Base-by-base conservation (phyloP, 2,329 filamentous ascomycete species). In the Boeremia exigua region DNA sequence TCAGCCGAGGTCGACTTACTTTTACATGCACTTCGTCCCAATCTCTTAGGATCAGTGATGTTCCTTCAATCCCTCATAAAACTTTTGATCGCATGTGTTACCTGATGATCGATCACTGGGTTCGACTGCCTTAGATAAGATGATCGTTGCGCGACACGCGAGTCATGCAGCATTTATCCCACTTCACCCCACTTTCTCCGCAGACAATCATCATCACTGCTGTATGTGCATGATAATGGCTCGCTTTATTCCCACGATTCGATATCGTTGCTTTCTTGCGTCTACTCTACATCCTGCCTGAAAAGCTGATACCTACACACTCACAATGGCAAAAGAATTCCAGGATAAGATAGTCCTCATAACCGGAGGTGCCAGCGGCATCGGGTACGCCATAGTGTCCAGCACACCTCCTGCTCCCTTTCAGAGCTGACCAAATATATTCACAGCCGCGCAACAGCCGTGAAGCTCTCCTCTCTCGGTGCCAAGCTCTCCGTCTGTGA, bases 401-500 rank as follows among this genome's bases (percentile, higher is more conserved):
- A 29, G 5, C n/a, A 5, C 19, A 3, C 30, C 14, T 7, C 6
- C 27, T 8, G 2, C 2, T 12, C 8, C 3, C 15, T n/a, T 8
- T 12, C 12, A 14, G n/a, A 34, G 25, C 25, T 43, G n/a, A 40
- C 7, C 14, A 19, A 5, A 19, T 5, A 4, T 1, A 28, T 30
- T 2, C 3, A 23, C 44, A 75, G 82, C 15, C 76, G 78, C 54
- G 69, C 76, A 53, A 80, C 79, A 5, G 79, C 81, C 10, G 68
- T 79, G 38, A 76, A 80, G 34, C 78, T 84, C 54, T 77, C 80
- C 23, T 71, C 71, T 6, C 69, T 83, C 46, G 81, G 80, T 60
- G 77, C 68, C 42, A 65, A 68, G 29, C 57, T 74, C 36, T 59
- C 71, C 39, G 63, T 74, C 53, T 72, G 70, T 63, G 72, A 74